Evolutionary conservation across 169 alveolate genomes (phyloP).

Genomic region (Plasmodium ovale): DNA sequence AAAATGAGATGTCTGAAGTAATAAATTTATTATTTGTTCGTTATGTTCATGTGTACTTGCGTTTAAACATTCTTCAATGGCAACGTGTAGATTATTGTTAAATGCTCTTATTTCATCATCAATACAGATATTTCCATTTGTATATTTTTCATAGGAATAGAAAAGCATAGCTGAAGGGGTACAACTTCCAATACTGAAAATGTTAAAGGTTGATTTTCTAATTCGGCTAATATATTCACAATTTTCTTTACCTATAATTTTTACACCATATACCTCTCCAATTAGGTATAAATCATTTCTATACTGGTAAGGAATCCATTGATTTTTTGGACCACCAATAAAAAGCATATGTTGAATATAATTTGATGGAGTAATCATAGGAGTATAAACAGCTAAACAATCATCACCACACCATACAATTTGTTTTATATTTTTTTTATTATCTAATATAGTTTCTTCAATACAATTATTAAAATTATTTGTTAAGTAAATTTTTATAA

Average conservation of each 20-base stretch:
- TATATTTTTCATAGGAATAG: slow-evolving; percentile 84
- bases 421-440: slow-evolving; percentile 74
- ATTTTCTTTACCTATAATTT: slow-evolving; percentile 77
- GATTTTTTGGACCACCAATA: slow-evolving; percentile 84
- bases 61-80: slow-evolving; percentile 82
- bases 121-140: slow-evolving; percentile 84
- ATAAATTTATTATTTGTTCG: slow-evolving; percentile 73
- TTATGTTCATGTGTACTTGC: slow-evolving; percentile 85
- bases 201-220: slow-evolving; percentile 77
- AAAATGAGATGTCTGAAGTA: slow-evolving; percentile 79
- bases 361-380: slow-evolving; percentile 77
- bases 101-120: slow-evolving; percentile 86
- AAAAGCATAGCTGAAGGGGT: slow-evolving; percentile 88
- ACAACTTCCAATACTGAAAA: slow-evolving; percentile 84
- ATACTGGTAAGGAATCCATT: slow-evolving; percentile 84
- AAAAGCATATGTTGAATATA: slow-evolving; percentile 76
- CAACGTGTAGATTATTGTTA: slow-evolving; percentile 81
- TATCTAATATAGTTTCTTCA: slow-evolving; percentile 74
- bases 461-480: slow-evolving; percentile 54
- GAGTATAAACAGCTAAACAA: slow-evolving; percentile 81
- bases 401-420: slow-evolving; percentile 88
- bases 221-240: slow-evolving; percentile 82
- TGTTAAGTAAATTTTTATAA: slow-evolving; percentile 74
- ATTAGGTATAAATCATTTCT: slow-evolving; percentile 74
- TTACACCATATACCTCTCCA: slow-evolving; percentile 83